Percentiles rank a stretch among this genome's conserved stretches.
Conservation (phyloP, 345 rosid genomes). For the Salix brachista region DNA sequence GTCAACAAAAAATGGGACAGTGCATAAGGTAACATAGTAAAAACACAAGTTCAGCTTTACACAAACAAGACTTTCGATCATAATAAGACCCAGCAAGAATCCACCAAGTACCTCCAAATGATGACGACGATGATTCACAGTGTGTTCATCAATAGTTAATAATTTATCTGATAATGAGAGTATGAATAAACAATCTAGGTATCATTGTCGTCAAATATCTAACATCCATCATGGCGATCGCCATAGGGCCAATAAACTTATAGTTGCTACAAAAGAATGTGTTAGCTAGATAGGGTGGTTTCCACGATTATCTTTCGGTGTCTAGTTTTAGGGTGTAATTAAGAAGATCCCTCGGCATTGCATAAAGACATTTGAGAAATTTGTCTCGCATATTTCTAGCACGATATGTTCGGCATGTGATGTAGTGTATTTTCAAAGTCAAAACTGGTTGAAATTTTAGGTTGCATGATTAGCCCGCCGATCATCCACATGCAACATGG, state of each 20-base stretch:
- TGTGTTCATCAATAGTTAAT: not conserved
- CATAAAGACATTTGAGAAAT: conserved; percentile 7
- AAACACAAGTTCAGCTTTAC: not conserved
- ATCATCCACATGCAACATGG: conserved; percentile 7
- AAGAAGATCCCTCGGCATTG: conserved; percentile 19
- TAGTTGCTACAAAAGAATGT: conserved; percentile 1
- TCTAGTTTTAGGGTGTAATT: conserved; percentile 3
- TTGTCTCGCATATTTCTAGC: not conserved
- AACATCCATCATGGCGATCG: conserved; percentile 7
- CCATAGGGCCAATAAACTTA: conserved; percentile 38
- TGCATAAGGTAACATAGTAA: not conserved
- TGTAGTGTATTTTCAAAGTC: conserved; percentile 6
- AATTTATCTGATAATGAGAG: too few species aligned
- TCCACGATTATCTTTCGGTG: conserved; percentile 1
- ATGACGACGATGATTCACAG: not conserved
- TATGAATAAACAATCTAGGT: not conserved
- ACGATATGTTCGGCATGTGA: conserved; percentile 13
- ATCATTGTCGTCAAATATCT: conserved; percentile 24
- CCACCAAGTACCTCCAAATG: conserved; percentile 6
- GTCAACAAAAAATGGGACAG: not conserved
- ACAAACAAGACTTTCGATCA: not conserved
- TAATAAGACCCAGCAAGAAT: not conserved
- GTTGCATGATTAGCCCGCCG: conserved; percentile 4
- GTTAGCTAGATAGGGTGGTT: conserved; percentile 12
- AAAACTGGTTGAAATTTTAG: conserved; percentile 24